A percentile compares a stretch with the other conserved stretches of the same genome.
Evolutionary conservation across 208 protist genomes (phyloP).

Genomic region (Acanthamoeba royreba): DNA sequence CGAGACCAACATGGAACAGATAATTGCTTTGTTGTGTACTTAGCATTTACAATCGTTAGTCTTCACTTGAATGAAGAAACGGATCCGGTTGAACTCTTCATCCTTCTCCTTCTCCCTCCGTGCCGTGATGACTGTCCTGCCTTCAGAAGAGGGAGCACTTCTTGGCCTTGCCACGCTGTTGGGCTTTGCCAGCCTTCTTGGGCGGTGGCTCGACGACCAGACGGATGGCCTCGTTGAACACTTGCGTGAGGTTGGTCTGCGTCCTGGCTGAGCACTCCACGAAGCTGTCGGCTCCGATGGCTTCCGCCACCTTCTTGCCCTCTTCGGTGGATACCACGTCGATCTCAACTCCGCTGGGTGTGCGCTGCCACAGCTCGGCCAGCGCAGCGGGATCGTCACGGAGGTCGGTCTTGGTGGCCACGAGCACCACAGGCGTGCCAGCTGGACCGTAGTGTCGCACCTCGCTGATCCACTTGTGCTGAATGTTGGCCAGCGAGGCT

Average conservation of each 20-base stretch:
- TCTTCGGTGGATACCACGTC: constrained; percentile 46
- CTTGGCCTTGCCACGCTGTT: neutral
- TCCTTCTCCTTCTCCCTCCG: too few relatives aligned
- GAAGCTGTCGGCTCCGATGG: constrained; percentile 83
- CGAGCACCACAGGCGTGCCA: constrained; percentile 65
- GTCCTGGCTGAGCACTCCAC: constrained; percentile 88
- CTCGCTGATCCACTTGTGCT: constrained; percentile 56
- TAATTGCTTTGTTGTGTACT: too few relatives aligned
- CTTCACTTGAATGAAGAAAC: too few relatives aligned
- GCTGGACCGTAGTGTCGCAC: constrained; percentile 54
- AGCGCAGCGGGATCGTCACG: constrained; percentile 63
- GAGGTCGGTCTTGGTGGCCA: constrained; percentile 74
- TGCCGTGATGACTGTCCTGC: too few relatives aligned
- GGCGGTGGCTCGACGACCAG: constrained; percentile 60
- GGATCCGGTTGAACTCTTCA: too few relatives aligned
- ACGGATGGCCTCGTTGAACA: constrained; percentile 85
- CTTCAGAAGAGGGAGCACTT: constrained; percentile 41
- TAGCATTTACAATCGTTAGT: too few relatives aligned
- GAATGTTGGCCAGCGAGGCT: constrained; percentile 74
- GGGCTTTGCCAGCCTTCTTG: constrained; percentile 77
- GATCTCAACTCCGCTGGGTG: constrained; percentile 32
- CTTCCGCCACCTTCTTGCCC: constrained; percentile 58
- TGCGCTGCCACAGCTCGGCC: constrained; percentile 33
- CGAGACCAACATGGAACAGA: too few relatives aligned
- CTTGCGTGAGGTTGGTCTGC: constrained; percentile 79